phyloP scores from a whole-genome alignment of 257 asterid genomes.

The Plantago ovata region DNA sequence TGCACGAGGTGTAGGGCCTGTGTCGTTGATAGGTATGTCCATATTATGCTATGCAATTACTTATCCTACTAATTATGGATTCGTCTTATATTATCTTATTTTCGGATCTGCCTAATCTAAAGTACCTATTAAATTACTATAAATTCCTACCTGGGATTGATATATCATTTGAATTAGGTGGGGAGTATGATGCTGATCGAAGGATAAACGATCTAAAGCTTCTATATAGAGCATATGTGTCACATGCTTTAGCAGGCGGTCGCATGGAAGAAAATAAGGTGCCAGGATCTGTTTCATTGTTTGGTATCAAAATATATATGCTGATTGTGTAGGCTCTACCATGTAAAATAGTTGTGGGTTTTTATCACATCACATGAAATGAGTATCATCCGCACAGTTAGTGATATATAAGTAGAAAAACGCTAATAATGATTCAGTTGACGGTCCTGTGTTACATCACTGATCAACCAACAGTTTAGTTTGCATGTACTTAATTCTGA shows the following conservation, averaged over 20 bases:
- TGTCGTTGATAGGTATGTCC: constrained; percentile 75
- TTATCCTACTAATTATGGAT: constrained; percentile 6
- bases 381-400: too few species aligned
- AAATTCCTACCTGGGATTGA: constrained; percentile 19
- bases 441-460: too few species aligned
- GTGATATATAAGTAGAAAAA: too few species aligned
- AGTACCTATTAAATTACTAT: too few species aligned
- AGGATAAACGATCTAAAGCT: constrained; percentile 78
- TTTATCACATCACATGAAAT: too few species aligned
- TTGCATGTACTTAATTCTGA: too few species aligned
- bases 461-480: too few species aligned
- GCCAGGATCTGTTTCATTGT: constrained; percentile 6
- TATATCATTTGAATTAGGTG: constrained; percentile 49
- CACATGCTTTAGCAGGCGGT: constrained; percentile 76
- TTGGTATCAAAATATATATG: not conserved
- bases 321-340: too few species aligned
- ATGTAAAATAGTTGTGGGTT: too few species aligned
- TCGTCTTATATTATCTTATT: not conserved
- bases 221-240: constrained; percentile 65
- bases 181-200: constrained; percentile 74
- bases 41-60: constrained; percentile 13
- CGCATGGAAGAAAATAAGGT: constrained; percentile 91
- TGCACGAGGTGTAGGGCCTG: constrained; percentile 84
- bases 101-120: too few species aligned
- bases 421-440: too few species aligned